Conservation (phyloP, 306 rosid species). For the Malus asiatica region DNA sequence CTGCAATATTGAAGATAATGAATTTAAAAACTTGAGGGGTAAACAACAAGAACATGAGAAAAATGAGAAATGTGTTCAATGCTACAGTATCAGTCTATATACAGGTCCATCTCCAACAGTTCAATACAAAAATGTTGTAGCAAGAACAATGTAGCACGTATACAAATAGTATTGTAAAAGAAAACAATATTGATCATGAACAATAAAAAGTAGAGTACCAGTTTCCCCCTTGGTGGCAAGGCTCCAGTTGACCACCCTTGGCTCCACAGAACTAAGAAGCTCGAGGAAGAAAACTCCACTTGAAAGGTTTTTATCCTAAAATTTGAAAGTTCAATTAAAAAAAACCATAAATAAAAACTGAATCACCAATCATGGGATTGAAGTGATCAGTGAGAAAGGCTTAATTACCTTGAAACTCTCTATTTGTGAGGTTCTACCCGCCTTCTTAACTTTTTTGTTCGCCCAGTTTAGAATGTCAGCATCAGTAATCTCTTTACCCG, state of each 20-base stretch:
- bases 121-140: not conserved
- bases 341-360: not conserved
- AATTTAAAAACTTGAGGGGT: not conserved
- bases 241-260: conserved; percentile 98
- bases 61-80: not conserved
- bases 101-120: conserved; percentile 3
- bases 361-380: not conserved
- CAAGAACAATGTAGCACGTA: not conserved
- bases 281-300: conserved; percentile 90
- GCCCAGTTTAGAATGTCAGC: conserved; percentile 91
- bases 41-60: not conserved
- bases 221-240: conserved; percentile 93
- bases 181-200: not conserved
- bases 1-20: conserved; percentile 39
- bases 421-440: conserved; percentile 69
- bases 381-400: not conserved
- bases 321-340: conserved; percentile 11
- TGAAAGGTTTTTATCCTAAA: conserved; percentile 86
- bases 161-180: not conserved
- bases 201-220: conserved; percentile 40
- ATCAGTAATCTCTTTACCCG: conserved; percentile 82
- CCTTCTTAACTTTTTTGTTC: conserved; percentile 75
- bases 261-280: conserved; percentile 90
- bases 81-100: conserved; percentile 1
- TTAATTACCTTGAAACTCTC: conserved; percentile 87